Evolutionary conservation across 2,329 filamentous ascomycete genomes (phyloP), one percentile per base, ranked within the genome.

Genomic region (Pestalotiopsis sp.): DNA sequence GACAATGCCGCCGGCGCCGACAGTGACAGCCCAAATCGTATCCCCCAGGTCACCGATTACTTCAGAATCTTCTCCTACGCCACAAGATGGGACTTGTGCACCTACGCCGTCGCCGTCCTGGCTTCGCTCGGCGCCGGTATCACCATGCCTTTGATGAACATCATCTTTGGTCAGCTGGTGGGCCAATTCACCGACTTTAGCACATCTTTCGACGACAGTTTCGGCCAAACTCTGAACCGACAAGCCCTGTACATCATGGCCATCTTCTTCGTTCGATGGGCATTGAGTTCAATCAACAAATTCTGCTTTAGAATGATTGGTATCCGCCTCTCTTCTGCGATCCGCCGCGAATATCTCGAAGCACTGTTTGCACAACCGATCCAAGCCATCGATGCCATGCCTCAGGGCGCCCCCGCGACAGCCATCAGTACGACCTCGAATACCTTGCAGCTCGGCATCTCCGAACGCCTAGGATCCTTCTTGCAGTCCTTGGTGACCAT

Each of bases 181-280:
- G 81, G 81, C 25, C 77, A 82, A 61, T 88, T 89, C 69, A 84
- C 75, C 41, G 72, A 75, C 23, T 83, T 81, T 72, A 77, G 74
- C 12, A 73, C 73, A 4, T 72, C 77, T 1, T 75, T 74, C 25
- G 73, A 72, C 3, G 73, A 80, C 3, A 52, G 17, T 3, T 87
- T 88, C 71, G 70, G 76, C 13, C 68, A 68, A 6, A 73, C 72
- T 14, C 71, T 86, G 41, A 82, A 86, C 72, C 77, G 72, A 49
- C 78, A 85, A 66, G 78, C 85, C 1, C 80, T 93, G 0, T 92
- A 90, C 78, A 90, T 93, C 75, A 84, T 93, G 65, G 90, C 88
- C 68, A 81, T 93, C 7, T 93, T 93, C 76, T 78, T 93, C 58
- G 90, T 82, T 12, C 89, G 90, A 45, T 89, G 91, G 72, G 75